Evolutionary conservation across 2,329 filamentous ascomycete genomes (phyloP).

Genomic region (Salinomyces thailandicus): DNA sequence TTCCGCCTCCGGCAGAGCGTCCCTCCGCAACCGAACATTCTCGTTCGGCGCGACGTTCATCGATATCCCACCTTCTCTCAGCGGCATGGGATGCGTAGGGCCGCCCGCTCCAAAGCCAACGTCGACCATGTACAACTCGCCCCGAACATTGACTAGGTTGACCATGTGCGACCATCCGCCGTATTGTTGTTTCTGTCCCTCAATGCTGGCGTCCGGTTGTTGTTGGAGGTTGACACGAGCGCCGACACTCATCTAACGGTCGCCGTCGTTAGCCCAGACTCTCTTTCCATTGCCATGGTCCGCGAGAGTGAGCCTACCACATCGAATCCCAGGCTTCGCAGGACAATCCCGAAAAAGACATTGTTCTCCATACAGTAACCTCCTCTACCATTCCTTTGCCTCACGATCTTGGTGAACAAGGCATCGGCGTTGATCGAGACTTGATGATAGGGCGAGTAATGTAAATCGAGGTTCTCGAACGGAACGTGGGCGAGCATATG

Average conservation of each 20-base stretch:
- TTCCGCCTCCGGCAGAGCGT: slow-evolving; percentile 12
- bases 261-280: too few relatives aligned
- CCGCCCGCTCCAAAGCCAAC: slow-evolving; percentile 56
- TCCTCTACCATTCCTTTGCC: slow-evolving; percentile 35
- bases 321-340: slow-evolving; percentile 42
- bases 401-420: slow-evolving; percentile 44
- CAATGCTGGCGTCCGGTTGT: not conserved
- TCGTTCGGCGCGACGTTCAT: slow-evolving; percentile 2
- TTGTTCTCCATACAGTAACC: slow-evolving; percentile 55
- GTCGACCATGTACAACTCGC: slow-evolving; percentile 46
- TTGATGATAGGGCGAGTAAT: slow-evolving; percentile 41
- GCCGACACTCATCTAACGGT: slow-evolving; percentile 15
- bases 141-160: slow-evolving; percentile 37
- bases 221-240: slow-evolving; percentile 26
- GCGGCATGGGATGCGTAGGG: slow-evolving; percentile 46
- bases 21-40: slow-evolving; percentile 12
- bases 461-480: slow-evolving; percentile 48
- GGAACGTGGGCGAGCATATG: slow-evolving; percentile 36
- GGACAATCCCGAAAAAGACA: slow-evolving; percentile 39
- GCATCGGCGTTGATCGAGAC: slow-evolving; percentile 40
- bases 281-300: too few relatives aligned
- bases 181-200: slow-evolving; percentile 1
- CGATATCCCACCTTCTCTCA: slow-evolving; percentile 36
- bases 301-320: slow-evolving; percentile 8
- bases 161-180: slow-evolving; percentile 31